Base-by-base conservation (phyloP, 352 stramenopile species). In the Lagenidium sp. region DNA sequence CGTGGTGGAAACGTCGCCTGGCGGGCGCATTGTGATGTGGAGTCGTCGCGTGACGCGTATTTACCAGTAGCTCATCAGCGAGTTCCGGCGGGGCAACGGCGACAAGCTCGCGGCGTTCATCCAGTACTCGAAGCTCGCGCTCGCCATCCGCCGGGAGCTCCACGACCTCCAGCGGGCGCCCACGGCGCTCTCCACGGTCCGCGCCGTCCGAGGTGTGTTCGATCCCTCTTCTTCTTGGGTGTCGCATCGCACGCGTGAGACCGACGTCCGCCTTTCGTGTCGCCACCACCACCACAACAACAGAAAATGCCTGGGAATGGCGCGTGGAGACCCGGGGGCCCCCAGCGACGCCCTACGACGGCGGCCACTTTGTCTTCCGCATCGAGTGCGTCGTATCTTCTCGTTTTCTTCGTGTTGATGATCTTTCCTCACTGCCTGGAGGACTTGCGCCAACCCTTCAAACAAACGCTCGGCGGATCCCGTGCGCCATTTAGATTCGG, bases 91-190 rank as follows among this genome's bases (percentile, higher is more conserved):
- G 16, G 70, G 73, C 10, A 65, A 82, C 25, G 60, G 63, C 41
- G 61, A 82, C 42, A 84, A 86, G 16, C 50, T 86, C 3, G 63
- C 65, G 1, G 40, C 57, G 2, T 84, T 86, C 36, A 51, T 86
- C 19, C 74, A 86, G 46, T 71, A 79, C 36, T 82, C 70, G 10
- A 86, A 81, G 28, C 55, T 81, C 8, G 57, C 60, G 8, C 63
- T 83, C 18, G 43, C 51, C 4, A 81, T 85, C 25, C 72, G 68
- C 13, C 46, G 45, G 4, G 72, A 85, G 25, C 49, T 81, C 0
- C 30, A 53, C 1, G 64, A 76, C 31, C 45, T 81, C 2, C 61
- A 16, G 4, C 31, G 41, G 6, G 44, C 58, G 4, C 72, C 68
- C 1, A 75, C 64, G 1, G 15, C 40, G 12, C 44, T 52, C 23